Conservation (phyloP, 2,329 filamentous ascomycete genomes). For the Aspergillus sp. region DNA sequence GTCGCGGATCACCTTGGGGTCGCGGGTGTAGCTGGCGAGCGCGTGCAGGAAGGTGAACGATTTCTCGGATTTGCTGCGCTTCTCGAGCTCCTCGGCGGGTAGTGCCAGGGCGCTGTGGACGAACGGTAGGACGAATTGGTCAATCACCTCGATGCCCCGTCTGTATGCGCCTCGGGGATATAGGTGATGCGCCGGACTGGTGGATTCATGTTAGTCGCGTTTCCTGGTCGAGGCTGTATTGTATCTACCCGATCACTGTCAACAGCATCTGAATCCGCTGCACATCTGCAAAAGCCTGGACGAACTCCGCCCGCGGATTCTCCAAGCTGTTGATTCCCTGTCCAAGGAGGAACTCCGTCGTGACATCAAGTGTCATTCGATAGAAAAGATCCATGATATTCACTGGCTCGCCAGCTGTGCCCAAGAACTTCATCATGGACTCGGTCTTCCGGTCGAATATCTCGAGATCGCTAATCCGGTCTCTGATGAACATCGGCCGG, state of each 20-base stretch:
- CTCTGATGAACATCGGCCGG: conserved; percentile 65
- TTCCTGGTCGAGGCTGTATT: not conserved
- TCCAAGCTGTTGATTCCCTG: conserved; percentile 50
- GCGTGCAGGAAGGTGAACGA: conserved; percentile 71
- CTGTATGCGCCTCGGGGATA: conserved; percentile 53
- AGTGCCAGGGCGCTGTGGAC: conserved; percentile 61
- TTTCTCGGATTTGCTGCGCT: conserved; percentile 55
- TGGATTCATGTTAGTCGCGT: not conserved
- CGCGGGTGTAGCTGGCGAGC: conserved; percentile 60
- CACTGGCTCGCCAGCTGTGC: conserved; percentile 37
- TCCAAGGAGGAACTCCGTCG: conserved; percentile 71
- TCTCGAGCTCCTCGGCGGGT: conserved; percentile 55
- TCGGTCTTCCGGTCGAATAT: conserved; percentile 67
- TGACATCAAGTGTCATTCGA: conserved; percentile 64
- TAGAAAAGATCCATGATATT: conserved; percentile 12
- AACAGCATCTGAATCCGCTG: conserved; percentile 62
- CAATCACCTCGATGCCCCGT: conserved; percentile 51
- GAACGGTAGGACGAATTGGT: conserved; percentile 63
- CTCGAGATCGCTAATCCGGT: conserved; percentile 65
- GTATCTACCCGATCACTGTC: conserved; percentile 45
- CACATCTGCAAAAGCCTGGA: conserved; percentile 64
- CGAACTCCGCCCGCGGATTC: conserved; percentile 59
- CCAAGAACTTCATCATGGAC: conserved; percentile 56
- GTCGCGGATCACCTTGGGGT: conserved; percentile 56
- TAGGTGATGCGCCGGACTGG: conserved; percentile 47